A percentile compares a stretch with the other conserved stretches of the same genome.
These are phyloP conservation scores for Irpex sp. DNA, from an alignment of 1,284 basidiomycete genomes.

Conservation along the genomic window DNA sequence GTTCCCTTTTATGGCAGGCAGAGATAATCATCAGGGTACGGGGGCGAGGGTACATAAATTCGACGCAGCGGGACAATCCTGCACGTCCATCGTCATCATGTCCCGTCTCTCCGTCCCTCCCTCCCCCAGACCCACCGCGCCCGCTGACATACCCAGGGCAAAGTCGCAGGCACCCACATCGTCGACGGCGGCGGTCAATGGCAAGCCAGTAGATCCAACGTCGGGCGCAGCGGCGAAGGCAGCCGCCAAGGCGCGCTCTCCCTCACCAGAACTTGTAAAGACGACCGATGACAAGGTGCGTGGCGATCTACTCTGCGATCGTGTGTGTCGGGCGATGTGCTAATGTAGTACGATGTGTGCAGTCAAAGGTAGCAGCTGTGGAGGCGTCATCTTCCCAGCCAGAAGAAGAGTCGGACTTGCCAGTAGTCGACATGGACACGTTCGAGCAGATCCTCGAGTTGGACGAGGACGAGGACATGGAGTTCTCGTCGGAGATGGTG, in stretches of 20 bases:
- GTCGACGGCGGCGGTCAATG: neutral
- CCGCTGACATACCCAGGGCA: neutral
- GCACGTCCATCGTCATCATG: neutral
- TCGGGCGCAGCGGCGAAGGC: neutral
- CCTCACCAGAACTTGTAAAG: neutral
- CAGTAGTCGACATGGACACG: slow-evolving; percentile 69
- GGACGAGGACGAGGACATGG: slow-evolving; percentile 79
- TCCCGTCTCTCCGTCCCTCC: slow-evolving; percentile 1
- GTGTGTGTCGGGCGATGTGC: neutral
- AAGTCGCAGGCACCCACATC: neutral
- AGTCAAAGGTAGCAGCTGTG: neutral
- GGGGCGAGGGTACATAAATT: neutral
- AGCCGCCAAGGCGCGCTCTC: slow-evolving; percentile 5
- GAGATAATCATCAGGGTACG: slow-evolving; percentile 1
- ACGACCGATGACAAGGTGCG: slow-evolving; percentile 1
- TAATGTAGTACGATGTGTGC: neutral
- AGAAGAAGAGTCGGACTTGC: slow-evolving; percentile 13
- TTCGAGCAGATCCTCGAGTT: slow-evolving; percentile 88
- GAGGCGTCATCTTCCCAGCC: neutral
- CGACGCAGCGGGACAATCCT: neutral
- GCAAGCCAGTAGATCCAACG: neutral
- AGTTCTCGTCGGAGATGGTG: slow-evolving; percentile 79
- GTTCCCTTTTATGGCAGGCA: neutral
- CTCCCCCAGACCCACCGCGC: neutral
- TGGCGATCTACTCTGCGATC: slow-evolving; percentile 5